A percentile compares a stretch with the other conserved stretches of the same genome.
These are phyloP conservation scores for Fusarium multiceps DNA, from an alignment of 2,329 filamentous ascomycete species.

Conservation along the genomic window DNA sequence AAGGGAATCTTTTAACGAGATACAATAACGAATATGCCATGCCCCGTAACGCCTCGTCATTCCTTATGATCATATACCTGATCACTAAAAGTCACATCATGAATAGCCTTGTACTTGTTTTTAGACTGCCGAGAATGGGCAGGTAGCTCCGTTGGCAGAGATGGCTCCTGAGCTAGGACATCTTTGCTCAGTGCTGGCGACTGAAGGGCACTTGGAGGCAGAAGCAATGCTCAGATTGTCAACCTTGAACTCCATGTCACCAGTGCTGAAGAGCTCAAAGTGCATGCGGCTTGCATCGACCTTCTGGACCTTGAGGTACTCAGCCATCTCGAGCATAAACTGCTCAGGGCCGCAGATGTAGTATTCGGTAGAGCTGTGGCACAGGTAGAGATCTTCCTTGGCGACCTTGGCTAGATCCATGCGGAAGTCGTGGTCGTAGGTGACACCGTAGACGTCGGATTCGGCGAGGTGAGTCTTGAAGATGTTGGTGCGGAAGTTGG, in stretches of 20 bases:
- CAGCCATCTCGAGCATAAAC: constrained; percentile 64
- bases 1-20: constrained; percentile 12
- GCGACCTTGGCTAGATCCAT: constrained; percentile 60
- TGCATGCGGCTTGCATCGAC: constrained; percentile 55
- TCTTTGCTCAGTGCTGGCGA: constrained; percentile 24
- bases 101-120: background rate
- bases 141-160: constrained; percentile 20
- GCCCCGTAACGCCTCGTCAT: constrained; percentile 32
- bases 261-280: constrained; percentile 61
- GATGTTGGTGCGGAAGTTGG: constrained; percentile 55
- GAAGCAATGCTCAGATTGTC: constrained; percentile 47
- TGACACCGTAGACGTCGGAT: constrained; percentile 57
- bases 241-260: constrained; percentile 55
- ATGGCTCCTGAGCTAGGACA: constrained; percentile 36
- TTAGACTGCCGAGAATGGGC: constrained; percentile 32
- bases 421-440: constrained; percentile 56
- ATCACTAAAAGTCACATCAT: constrained; percentile 12
- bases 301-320: constrained; percentile 55
- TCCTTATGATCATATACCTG: constrained; percentile 8
- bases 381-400: constrained; percentile 58
- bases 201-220: constrained; percentile 28
- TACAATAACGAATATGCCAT: constrained; percentile 14
- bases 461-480: constrained; percentile 62
- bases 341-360: constrained; percentile 66
- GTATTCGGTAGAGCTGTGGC: constrained; percentile 61